Evolutionary conservation across 805 yeast genomes (phyloP), one percentile per base, ranked within the genome.

Genomic region (Saccharomycopsis selenospora): DNA sequence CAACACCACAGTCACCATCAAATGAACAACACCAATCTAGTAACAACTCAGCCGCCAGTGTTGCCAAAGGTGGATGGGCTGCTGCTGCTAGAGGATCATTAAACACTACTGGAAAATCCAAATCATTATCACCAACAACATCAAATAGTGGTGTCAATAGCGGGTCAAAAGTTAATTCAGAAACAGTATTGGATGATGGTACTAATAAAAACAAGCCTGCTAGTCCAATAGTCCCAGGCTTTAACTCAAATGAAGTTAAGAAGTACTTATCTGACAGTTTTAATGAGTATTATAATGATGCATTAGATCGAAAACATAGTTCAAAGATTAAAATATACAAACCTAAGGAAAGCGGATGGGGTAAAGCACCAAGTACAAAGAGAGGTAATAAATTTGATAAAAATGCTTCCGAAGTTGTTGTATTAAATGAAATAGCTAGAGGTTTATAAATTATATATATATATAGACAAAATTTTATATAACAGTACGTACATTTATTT

Each of bases 281-380:
- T 33, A 28, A 46, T 10, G 28, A 36, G 7, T 50, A 47, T 24
- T 22, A 24, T 20, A 28, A 25, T 26, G 23, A 23, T 3, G 50
- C 53, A 6, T 42, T 36, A 20, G 50, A 43, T 23, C 28, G 43
- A 26, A 45, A 40, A 25, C 3, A 26, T 23, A 46, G 46, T 14
- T 24, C 40, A 10, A 42, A 36, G 22, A 40, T 50, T 24, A 38
- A 26, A 36, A 40, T 50, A 8, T 50, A 47, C 38, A 47, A 47
- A 28, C 36, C 53, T n/a, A 36, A 24, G 27, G 53, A 50, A 25
- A 27, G 43, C 25, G 50, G 53, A 13, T 50, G 53, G 53, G 50
- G 50, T n/a, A 50, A 41, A 20, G 45, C 24, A 17, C 36, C 42
- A 6, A 25, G 43, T 2, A 40, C 17, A 7, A 46, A 43, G 20